Conservation (phyloP, 768 basidiomycete species). For the Kwoniella sp. region DNA sequence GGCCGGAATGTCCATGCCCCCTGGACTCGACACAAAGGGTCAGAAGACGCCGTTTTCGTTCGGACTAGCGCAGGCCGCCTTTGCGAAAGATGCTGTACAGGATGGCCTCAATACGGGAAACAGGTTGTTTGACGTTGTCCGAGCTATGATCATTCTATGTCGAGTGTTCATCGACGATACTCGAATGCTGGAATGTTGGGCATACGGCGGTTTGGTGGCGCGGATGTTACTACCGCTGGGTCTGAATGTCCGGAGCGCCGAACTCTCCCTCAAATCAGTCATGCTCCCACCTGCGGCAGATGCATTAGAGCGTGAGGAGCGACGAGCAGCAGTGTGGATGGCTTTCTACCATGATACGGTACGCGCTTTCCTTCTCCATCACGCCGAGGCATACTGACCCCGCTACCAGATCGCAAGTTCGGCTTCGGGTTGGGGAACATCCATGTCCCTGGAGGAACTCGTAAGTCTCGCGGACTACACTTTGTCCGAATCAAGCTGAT, state of each 20-base stretch:
- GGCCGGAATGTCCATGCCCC: neutral
- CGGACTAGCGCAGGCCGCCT: conserved; percentile 32
- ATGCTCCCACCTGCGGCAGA: conserved; percentile 50
- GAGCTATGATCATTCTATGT: conserved; percentile 49
- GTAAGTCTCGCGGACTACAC: conserved; percentile 19
- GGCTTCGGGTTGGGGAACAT: conserved; percentile 51
- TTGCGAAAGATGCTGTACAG: conserved; percentile 42
- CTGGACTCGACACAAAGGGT: conserved; percentile 15
- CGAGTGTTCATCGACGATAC: conserved; percentile 50
- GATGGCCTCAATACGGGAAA: conserved; percentile 49
- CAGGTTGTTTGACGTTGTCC: conserved; percentile 48
- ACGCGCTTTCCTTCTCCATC: neutral
- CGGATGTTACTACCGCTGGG: conserved; percentile 50
- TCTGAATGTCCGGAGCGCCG: conserved; percentile 45
- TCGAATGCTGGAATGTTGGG: conserved; percentile 51
- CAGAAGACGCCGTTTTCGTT: conserved; percentile 26
- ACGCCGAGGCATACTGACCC: no score
- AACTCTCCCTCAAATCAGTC: conserved; percentile 45
- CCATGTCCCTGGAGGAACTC: conserved; percentile 51
- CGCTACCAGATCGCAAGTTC: conserved; percentile 40
- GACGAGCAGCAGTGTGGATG: conserved; percentile 51
- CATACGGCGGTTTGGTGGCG: conserved; percentile 46
- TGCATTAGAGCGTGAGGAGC: conserved; percentile 52
- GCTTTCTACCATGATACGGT: conserved; percentile 52
- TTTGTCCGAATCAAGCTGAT: conserved; percentile 5